Conservation (phyloP, 768 basidiomycete genomes). For the Arthromyces matolae region DNA sequence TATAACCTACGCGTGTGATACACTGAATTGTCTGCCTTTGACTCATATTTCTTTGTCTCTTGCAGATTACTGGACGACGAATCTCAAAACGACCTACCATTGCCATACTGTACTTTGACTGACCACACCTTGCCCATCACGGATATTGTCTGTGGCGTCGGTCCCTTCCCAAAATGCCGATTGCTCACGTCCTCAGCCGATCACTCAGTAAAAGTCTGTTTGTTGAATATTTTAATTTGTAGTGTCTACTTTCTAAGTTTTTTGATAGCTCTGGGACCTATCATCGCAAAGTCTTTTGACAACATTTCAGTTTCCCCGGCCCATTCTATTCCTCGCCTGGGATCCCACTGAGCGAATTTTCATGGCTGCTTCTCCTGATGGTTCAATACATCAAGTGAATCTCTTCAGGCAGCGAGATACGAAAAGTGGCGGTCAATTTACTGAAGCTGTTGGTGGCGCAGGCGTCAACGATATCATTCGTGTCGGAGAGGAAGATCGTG, state of each 20-base stretch:
- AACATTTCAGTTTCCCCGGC: constrained; percentile 83
- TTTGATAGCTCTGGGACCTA: constrained; percentile 72
- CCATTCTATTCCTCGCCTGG: constrained; percentile 67
- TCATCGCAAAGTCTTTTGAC: constrained; percentile 71
- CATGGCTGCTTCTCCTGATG: constrained; percentile 77
- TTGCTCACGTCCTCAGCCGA: constrained; percentile 81
- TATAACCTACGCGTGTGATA: constrained; percentile 19
- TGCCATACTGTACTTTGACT: constrained; percentile 74
- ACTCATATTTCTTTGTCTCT: constrained; percentile 2
- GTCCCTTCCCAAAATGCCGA: constrained; percentile 72
- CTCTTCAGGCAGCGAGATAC: constrained; percentile 63
- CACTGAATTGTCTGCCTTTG: neutral
- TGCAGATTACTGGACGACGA: constrained; percentile 73
- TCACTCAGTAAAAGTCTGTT: constrained; percentile 81
- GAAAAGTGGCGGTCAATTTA: constrained; percentile 44
- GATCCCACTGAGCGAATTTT: constrained; percentile 86
- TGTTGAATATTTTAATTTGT: neutral
- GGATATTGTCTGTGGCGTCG: constrained; percentile 76
- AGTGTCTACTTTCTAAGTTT: constrained; percentile 6
- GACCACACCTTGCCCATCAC: constrained; percentile 93
- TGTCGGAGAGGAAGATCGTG: constrained; percentile 50
- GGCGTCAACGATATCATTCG: constrained; percentile 70
- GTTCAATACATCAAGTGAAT: constrained; percentile 76
- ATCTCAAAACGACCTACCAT: constrained; percentile 67
- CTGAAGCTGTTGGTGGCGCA: constrained; percentile 74